Base-by-base conservation (phyloP, 495 filamentous ascomycete genomes). In the Aspergillus cavernicola region DNA sequence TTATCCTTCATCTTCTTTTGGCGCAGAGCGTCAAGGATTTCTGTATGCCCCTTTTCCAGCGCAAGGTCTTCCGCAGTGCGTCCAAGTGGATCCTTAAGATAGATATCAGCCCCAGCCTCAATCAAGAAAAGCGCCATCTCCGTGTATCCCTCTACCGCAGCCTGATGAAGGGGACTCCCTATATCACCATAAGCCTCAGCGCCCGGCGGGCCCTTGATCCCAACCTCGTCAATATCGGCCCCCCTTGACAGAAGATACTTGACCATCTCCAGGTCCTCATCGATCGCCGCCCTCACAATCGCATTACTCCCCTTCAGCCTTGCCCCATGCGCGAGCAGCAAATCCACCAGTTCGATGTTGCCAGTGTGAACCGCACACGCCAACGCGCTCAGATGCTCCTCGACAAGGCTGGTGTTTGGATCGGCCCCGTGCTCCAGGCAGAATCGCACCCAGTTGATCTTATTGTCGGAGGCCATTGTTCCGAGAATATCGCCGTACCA, bases 241-340 rank as follows among this genome's bases (percentile, higher is more conserved):
- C 57, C 57, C 24, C 40, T 56, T 26, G 29, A 32, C n/a, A 60
- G 24, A 22, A 60, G 47, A 42, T 42, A 42, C 20, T 23, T 24
- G 18, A 42, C 20, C 20, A 42, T 42, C 20, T 24, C 39, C 20
- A 24, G 39, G 20, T 42, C 20, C 22, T 24, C 20, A 42, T 42
- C 18, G 19, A 42, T 42, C 20, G 20, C 39, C 20, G 39, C 39
- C 19, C 20, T 24, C 6, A 42, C 20, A 42, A 42, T 42, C 19
- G 39, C 39, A 42, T 42, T 42, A 42, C 39, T 42, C 18, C 39
- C 39, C 39, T 42, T 42, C 20, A 42, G 18, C 39, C 39, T 23
- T 42, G 39, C 39, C 20, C 39, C 39, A 42, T 42, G 39, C 39
- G 18, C 19, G 20, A 42, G 39, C 20, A 39, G 37, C 37, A 39